These are phyloP conservation scores for Trichaptum fuscoviolaceum DNA, from an alignment of 768 basidiomycete genomes.

Conservation along the genomic window DNA sequence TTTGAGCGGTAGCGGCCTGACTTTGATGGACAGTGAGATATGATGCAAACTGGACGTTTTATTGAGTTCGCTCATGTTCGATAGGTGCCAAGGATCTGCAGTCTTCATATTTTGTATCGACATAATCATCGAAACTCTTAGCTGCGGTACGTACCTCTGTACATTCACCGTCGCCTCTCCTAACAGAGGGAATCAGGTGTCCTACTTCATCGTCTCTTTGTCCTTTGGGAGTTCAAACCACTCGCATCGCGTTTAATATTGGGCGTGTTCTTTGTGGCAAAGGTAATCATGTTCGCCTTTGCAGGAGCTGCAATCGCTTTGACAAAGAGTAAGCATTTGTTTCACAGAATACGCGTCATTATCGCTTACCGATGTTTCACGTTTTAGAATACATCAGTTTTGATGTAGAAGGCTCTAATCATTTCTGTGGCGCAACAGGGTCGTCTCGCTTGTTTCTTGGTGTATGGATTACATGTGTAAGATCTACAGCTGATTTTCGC, in stretches of 20 bases:
- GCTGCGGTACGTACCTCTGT: neutral
- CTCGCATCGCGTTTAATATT: neutral
- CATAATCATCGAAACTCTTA: neutral
- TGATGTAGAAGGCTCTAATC: neutral
- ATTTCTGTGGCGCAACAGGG: neutral
- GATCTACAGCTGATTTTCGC: neutral
- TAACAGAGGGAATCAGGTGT: neutral
- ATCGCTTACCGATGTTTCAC: neutral
- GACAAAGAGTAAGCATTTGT: neutral
- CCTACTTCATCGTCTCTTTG: neutral
- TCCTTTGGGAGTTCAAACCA: neutral
- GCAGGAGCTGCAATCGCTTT: neutral
- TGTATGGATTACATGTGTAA: neutral
- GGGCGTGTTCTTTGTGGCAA: neutral
- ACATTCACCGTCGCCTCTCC: neutral
- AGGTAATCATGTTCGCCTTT: neutral
- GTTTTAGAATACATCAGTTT: neutral
- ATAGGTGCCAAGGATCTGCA: neutral
- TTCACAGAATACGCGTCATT: too few species aligned
- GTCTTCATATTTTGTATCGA: neutral
- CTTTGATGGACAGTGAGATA: too few species aligned
- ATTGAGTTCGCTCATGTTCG: too few species aligned
- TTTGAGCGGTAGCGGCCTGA: neutral
- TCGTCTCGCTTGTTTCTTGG: neutral
- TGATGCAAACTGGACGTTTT: too few species aligned